phyloP scores from a whole-genome alignment of 306 rosid genomes.

The Rosa lucieae region DNA sequence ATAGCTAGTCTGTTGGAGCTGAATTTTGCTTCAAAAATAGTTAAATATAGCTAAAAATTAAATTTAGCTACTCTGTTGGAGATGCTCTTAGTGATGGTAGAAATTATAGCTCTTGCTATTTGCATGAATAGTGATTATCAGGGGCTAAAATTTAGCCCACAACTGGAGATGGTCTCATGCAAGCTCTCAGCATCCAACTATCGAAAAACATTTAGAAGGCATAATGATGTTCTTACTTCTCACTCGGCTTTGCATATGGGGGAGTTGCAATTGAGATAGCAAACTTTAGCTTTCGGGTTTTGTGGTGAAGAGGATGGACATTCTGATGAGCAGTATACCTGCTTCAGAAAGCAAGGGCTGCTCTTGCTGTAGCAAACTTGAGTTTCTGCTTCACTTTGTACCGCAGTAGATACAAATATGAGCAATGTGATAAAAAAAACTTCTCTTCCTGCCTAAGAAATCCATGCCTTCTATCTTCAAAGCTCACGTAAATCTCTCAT shows the following conservation, averaged over 20 bases:
- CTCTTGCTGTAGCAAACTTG: constrained; percentile 28
- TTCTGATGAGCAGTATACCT: constrained; percentile 50
- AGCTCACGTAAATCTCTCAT: neutral
- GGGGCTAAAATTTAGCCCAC: too few relatives aligned
- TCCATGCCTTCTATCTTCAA: constrained; percentile 37
- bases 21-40: too few relatives aligned
- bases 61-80: too few relatives aligned
- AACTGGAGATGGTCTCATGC: too few relatives aligned
- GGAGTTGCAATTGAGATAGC: constrained; percentile 60
- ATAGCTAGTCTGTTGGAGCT: too few relatives aligned
- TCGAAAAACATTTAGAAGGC: neutral
- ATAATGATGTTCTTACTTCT: constrained; percentile 18
- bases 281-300: constrained; percentile 62
- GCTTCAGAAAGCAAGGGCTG: constrained; percentile 19
- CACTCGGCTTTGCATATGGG: constrained; percentile 76
- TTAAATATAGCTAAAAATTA: too few relatives aligned
- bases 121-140: too few relatives aligned
- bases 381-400: constrained; percentile 30
- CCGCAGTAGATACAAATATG: constrained; percentile 35
- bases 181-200: too few relatives aligned
- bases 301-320: constrained; percentile 55
- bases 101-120: too few relatives aligned
- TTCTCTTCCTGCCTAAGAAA: constrained; percentile 23
- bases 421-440: constrained; percentile 24
- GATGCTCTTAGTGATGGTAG: too few relatives aligned